Evolutionary conservation across 2,329 filamentous ascomycete species (phyloP).

Genomic region (Clarireedia paspali): DNA sequence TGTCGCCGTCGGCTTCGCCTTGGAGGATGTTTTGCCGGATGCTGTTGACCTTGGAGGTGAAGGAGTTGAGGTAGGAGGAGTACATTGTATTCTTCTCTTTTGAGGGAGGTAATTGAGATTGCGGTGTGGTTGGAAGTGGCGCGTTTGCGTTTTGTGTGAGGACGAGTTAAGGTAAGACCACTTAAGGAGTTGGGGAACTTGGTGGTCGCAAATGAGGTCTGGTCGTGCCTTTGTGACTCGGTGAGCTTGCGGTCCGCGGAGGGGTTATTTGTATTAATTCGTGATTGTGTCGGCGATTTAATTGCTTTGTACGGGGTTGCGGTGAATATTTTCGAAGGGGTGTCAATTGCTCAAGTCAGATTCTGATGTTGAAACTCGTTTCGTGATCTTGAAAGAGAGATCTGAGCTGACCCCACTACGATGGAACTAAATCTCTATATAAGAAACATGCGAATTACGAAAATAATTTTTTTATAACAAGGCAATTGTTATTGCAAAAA

Average conservation of each 20-base stretch:
- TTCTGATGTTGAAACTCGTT: constrained; percentile 10
- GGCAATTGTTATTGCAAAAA: no score
- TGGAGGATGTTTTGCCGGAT: constrained; percentile 64
- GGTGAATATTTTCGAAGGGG: background rate
- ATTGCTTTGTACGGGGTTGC: background rate
- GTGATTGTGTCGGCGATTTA: background rate
- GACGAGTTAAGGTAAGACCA: background rate
- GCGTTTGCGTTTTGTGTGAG: background rate
- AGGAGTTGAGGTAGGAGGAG: constrained; percentile 61
- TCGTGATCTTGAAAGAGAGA: constrained; percentile 7
- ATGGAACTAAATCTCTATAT: background rate
- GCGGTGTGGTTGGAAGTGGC: constrained; percentile 4
- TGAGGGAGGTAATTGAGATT: constrained; percentile 15
- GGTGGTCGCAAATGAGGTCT: constrained; percentile 1
- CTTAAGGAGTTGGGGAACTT: background rate
- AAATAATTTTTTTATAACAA: no score
- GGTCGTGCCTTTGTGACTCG: background rate
- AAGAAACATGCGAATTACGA: no score
- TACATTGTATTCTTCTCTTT: constrained; percentile 59
- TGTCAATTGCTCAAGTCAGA: background rate
- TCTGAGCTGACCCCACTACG: constrained; percentile 4
- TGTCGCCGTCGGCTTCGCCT: constrained; percentile 60
- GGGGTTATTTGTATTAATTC: no score
- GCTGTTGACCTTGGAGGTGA: constrained; percentile 54
- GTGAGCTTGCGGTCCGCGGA: no score